These are phyloP conservation scores for Stylonectria norvegica DNA, from an alignment of 2,329 filamentous ascomycete species.

Conservation along the genomic window DNA sequence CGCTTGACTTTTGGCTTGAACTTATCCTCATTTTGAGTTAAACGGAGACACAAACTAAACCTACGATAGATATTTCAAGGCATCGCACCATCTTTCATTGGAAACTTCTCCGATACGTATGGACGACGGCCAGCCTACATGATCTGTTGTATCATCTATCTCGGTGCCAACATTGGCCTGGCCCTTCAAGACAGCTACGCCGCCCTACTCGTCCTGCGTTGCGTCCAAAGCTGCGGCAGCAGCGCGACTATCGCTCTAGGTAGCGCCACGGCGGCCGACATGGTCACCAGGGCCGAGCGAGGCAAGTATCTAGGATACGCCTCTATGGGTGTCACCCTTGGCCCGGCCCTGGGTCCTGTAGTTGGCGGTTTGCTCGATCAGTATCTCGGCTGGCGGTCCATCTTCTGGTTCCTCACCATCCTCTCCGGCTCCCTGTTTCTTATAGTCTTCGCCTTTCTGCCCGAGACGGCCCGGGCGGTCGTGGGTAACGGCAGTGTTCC, in stretches of 20 bases:
- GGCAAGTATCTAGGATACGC: slow-evolving; percentile 28
- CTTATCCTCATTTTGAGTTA: too few relatives aligned
- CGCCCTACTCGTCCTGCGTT: slow-evolving; percentile 42
- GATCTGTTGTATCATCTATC: slow-evolving; percentile 44
- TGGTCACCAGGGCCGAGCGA: slow-evolving; percentile 26
- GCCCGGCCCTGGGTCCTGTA: slow-evolving; percentile 41
- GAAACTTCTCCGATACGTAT: slow-evolving; percentile 38
- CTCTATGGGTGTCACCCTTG: slow-evolving; percentile 31
- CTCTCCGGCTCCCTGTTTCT: slow-evolving; percentile 3
- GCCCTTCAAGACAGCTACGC: slow-evolving; percentile 41
- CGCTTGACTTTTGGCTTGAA: too few relatives aligned
- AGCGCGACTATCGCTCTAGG: slow-evolving; percentile 34
- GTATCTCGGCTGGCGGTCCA: slow-evolving; percentile 13
- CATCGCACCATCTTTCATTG: not conserved
- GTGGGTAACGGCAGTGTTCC: slow-evolving; percentile 13
- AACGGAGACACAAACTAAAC: not conserved
- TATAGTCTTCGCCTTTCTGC: slow-evolving; percentile 6
- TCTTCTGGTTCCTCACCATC: slow-evolving; percentile 15
- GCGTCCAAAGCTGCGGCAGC: slow-evolving; percentile 45
- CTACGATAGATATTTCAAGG: not conserved
- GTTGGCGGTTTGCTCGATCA: slow-evolving; percentile 39
- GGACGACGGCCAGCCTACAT: slow-evolving; percentile 45
- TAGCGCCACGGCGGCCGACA: slow-evolving; percentile 31
- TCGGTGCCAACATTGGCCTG: slow-evolving; percentile 43
- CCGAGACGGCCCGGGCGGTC: slow-evolving; percentile 11